Evolutionary conservation across 208 protist genomes (phyloP), one percentile per base, ranked within the genome.

Genomic region (Tetramitus jugosus): DNA sequence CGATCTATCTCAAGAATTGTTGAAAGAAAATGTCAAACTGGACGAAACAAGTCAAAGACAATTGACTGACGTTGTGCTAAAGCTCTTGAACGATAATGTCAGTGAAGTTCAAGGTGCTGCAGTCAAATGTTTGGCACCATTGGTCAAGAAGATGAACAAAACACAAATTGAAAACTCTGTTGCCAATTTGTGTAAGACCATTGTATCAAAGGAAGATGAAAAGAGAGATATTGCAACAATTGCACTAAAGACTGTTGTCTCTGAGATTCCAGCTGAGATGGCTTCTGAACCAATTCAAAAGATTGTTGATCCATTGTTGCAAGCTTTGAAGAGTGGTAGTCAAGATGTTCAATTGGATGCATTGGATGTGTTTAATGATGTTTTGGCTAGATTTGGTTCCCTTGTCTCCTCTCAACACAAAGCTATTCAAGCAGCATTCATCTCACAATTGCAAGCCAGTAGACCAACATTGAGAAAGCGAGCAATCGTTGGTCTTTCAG

Each of bases 341-440:
- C 75, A 52, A 60, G 80, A 90, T 45, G 60, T 87, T 37, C 84
- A 85, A 74, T 56, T 89, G 46, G 83, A 84, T 49, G 75, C 77
- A 60, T 61, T 92, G 2, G 88, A 92, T 72, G 84, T 91, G 43
- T 53, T 91, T 14, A 80, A 79, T 67, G 87, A 91, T 62, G 61
- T 91, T 20, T 80, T 92, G 23, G 49, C 42, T 35, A 79, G 79
- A 29, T 91, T 88, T 60, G 87, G 88, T n/a, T 45, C 60, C 40
- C 37, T 78, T 31, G 72, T 92, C 64, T 31, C 33, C 1, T 14
- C 37, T 14, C 39, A 87, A 52, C 85, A 91, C 37, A 80, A 84
- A 17, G 40, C 61, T 17, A 79, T 93, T n/a, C 86, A 90, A 81
- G 79, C 76, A n/a, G 72, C 80, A 35, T 78, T 92, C 26, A 31